phyloP scores from a whole-genome alignment of 2,329 filamentous ascomycete species.

The Clonostachys rosea region DNA sequence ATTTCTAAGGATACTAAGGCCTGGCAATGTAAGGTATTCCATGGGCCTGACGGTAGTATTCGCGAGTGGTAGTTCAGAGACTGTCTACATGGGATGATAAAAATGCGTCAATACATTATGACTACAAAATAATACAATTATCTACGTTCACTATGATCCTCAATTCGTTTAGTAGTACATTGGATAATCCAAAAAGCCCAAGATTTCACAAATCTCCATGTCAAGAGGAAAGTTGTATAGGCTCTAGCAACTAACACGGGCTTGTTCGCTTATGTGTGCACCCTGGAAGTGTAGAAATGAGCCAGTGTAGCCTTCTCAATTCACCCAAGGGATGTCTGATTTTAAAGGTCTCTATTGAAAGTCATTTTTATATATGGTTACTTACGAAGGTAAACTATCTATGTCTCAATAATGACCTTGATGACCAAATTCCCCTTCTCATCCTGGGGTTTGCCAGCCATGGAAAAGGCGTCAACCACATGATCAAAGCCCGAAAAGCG shows the following conservation, averaged over 20 bases:
- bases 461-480: constrained; percentile 6
- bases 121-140: background rate
- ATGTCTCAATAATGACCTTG: constrained; percentile 10
- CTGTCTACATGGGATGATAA: background rate
- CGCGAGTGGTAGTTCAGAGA: constrained; percentile 54
- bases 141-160: background rate
- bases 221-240: too few relatives aligned
- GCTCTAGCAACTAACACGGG: too few relatives aligned
- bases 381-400: background rate
- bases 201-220: too few relatives aligned
- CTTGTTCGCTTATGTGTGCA: too few relatives aligned
- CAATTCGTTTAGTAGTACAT: too few relatives aligned
- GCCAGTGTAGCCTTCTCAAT: too few relatives aligned
- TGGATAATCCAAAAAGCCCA: too few relatives aligned
- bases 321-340: too few relatives aligned
- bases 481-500: constrained; percentile 5
- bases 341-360: background rate
- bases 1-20: constrained; percentile 50
- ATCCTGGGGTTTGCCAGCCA: constrained; percentile 7
- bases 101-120: background rate
- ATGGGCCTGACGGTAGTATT: constrained; percentile 60
- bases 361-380: background rate
- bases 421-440: constrained; percentile 8
- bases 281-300: too few relatives aligned
- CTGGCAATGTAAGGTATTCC: constrained; percentile 62